These are phyloP conservation scores for Pseudogymnoascus sp. DNA, from an alignment of 2,329 filamentous ascomycete species.

Conservation along the genomic window DNA sequence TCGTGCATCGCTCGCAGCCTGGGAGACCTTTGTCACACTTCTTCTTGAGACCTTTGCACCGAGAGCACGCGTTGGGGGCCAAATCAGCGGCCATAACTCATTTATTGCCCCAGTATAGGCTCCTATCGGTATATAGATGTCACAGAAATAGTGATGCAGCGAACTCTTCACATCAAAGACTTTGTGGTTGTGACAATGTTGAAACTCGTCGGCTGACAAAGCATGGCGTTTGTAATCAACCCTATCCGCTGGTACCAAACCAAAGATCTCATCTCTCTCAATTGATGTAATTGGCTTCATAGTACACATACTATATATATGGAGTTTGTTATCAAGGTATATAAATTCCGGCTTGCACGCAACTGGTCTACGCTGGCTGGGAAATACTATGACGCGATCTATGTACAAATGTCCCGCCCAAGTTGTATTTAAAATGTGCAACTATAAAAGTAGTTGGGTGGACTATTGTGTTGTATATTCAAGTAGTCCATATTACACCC, in stretches of 20 bases:
- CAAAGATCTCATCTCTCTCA: neutral
- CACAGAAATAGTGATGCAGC: neutral
- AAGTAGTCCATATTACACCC: neutral
- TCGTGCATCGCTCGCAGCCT: slow-evolving; percentile 11
- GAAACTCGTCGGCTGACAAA: neutral
- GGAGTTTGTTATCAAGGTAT: neutral
- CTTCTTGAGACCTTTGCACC: slow-evolving; percentile 15
- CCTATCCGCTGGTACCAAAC: neutral
- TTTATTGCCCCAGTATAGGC: neutral
- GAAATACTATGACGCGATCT: neutral
- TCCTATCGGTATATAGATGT: neutral
- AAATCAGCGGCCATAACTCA: neutral
- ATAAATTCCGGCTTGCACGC: neutral
- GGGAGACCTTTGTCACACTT: slow-evolving; percentile 15
- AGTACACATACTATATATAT: neutral
- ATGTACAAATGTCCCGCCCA: neutral
- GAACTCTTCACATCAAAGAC: neutral
- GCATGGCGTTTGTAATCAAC: neutral
- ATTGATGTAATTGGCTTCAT: neutral
- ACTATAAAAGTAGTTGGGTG: neutral
- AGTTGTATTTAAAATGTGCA: neutral
- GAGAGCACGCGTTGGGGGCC: slow-evolving; percentile 8
- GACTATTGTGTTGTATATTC: neutral
- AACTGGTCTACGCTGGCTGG: neutral
- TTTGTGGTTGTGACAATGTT: neutral